Evolutionary conservation across 2,329 filamentous ascomycete species (phyloP), one percentile per base, ranked within the genome.

Genomic region (Penicillium sp.): DNA sequence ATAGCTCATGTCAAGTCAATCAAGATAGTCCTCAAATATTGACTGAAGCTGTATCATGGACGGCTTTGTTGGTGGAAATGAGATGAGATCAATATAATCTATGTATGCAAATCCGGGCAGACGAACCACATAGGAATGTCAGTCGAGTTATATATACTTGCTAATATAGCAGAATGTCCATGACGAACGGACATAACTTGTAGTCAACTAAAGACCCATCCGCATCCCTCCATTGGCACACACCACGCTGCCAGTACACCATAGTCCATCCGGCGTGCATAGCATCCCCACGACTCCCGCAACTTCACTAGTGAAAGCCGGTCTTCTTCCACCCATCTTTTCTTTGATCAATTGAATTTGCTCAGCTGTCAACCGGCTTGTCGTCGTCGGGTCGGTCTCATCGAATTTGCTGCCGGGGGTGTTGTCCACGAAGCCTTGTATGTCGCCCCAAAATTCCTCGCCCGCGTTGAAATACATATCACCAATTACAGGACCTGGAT

Each of bases 191-290:
- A n/a, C n/a, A n/a, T n/a, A n/a, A n/a, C n/a, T n/a, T n/a, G n/a
- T n/a, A n/a, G n/a, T n/a, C n/a, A n/a, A n/a, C 35, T 44, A 53
- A 22, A 42, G 25, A 8, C 42, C 51, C 64, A 80, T 76, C 43
- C 71, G 73, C 77, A 87, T 80, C 5, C 85, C 85, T 1, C 85
- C 85, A 57, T 90, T 90, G 6, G 84, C 84, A 65, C 81, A 85
- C 3, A 92, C 76, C 15, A 88, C 82, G 61, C 82, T 83, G 1
- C 85, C 85, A 0, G 85, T 92, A 55, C 79, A 82, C 84, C 84
- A 90, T 6, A 70, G 75, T n/a, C 76, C 74, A 58, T 90, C 85
- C 4, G 72, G 70, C 4, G 75, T 74, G 57, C 83, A 86, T 14
- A 89, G 64, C 82, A 89, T 87, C 2, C 76, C 83, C 12, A 88